These are phyloP conservation scores for Stereocaulon alpinum DNA, from an alignment of 495 filamentous ascomycete genomes.

Conservation along the genomic window DNA sequence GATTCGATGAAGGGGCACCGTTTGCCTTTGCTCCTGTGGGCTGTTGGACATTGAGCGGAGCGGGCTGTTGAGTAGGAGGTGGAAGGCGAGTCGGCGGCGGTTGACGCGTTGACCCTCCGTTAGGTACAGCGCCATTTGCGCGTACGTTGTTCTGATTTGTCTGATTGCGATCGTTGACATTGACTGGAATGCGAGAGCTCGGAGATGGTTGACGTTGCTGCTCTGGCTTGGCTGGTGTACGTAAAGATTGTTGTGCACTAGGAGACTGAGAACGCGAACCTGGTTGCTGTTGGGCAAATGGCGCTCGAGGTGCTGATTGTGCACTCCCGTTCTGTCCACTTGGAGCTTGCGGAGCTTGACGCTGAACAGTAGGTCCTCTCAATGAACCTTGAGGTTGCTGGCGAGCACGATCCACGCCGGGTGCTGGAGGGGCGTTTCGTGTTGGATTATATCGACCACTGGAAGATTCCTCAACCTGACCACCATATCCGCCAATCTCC, in stretches of 20 bases:
- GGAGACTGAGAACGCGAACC: conserved; percentile 31
- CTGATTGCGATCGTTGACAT: conserved; percentile 10
- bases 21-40: conserved; percentile 35
- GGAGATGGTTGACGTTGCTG: conserved; percentile 25
- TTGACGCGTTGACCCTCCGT: conserved; percentile 31
- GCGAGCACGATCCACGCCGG: conserved; percentile 33
- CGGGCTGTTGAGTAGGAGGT: conserved; percentile 32
- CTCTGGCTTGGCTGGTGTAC: conserved; percentile 17
- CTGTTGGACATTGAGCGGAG: conserved; percentile 91
- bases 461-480: conserved; percentile 36
- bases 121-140: conserved; percentile 25
- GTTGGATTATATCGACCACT: conserved; percentile 69
- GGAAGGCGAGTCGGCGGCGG: conserved; percentile 38
- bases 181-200: conserved; percentile 10
- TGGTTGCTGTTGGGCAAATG: conserved; percentile 26
- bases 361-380: conserved; percentile 42
- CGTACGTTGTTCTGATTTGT: conserved; percentile 3
- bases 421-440: conserved; percentile 49
- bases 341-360: conserved; percentile 49
- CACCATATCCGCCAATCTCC: conserved; percentile 65
- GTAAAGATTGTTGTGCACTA: conserved; percentile 21
- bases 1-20: conserved; percentile 43
- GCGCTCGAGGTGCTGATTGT: conserved; percentile 18
- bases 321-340: conserved; percentile 17
- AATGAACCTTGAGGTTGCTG: conserved; percentile 34